Percentiles rank a stretch among this genome's conserved stretches.
These are phyloP conservation scores for Carallia pectinifolia DNA, from an alignment of 345 rosid genomes.

Conservation along the genomic window DNA sequence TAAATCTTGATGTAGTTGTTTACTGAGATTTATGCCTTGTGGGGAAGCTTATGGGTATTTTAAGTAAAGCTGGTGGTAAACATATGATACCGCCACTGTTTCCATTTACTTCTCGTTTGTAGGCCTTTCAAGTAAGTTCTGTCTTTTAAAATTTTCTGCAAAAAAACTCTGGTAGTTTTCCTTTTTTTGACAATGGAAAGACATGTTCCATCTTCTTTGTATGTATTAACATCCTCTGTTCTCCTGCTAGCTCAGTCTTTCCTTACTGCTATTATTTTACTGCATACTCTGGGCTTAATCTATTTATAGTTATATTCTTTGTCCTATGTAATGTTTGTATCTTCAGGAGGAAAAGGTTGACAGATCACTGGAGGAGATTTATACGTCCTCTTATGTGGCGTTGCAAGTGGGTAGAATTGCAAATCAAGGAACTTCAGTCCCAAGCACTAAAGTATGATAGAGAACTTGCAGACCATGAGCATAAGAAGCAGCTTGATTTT, in stretches of 20 bases:
- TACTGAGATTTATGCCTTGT: too few relatives aligned
- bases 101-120: too few relatives aligned
- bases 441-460: conserved; percentile 29
- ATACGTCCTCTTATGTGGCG: conserved; percentile 39
- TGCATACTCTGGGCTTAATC: not conserved
- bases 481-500: conserved; percentile 21
- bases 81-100: too few relatives aligned
- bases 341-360: conserved; percentile 31
- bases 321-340: not conserved
- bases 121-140: too few relatives aligned
- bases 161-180: too few relatives aligned
- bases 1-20: too few relatives aligned
- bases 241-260: not conserved
- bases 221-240: not conserved
- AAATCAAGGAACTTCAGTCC: conserved; percentile 25
- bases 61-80: too few relatives aligned
- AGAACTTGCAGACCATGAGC: conserved; percentile 24
- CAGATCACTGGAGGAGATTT: conserved; percentile 37
- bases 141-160: too few relatives aligned
- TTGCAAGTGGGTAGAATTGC: conserved; percentile 35
- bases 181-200: not conserved
- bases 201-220: not conserved
- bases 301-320: not conserved
- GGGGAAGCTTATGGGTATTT: too few relatives aligned
- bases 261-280: not conserved